A percentile compares a stretch with the other conserved stretches of the same genome.
Conservation (phyloP, 2,329 filamentous ascomycete genomes). For the Verticillium alfalfae region DNA sequence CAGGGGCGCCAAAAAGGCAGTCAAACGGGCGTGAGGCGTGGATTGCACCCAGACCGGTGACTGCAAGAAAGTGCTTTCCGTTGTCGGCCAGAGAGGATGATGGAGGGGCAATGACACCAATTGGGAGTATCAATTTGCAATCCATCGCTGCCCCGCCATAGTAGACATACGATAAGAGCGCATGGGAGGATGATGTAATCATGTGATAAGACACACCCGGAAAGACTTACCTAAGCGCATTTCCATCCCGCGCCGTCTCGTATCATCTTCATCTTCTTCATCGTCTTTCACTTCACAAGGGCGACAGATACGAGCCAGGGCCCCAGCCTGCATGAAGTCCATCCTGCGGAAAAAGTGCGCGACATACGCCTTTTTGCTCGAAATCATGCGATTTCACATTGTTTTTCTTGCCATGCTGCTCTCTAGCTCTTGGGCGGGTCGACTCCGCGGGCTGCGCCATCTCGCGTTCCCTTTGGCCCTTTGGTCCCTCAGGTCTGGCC, state of each 20-base stretch:
- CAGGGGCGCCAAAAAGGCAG: neutral
- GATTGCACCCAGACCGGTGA: neutral
- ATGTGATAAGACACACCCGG: neutral
- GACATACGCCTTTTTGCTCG: neutral
- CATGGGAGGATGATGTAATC: neutral
- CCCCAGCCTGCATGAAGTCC: neutral
- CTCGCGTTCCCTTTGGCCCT: neutral
- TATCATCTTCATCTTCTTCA: no score
- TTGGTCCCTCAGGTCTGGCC: neutral
- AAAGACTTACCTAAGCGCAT: no score
- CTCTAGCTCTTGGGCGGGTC: neutral
- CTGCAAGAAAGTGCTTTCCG: neutral
- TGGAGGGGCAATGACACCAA: neutral
- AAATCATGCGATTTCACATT: neutral
- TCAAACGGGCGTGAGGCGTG: neutral
- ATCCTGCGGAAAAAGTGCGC: neutral
- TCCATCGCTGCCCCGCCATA: neutral
- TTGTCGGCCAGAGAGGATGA: neutral
- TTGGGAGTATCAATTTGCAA: neutral
- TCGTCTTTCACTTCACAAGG: no score
- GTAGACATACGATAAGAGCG: neutral
- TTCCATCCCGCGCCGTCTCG: no score
- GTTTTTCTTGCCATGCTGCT: neutral
- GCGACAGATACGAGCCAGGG: no score
- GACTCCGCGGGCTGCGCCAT: neutral